Conservation (phyloP, 306 rosid species). For the Parietaria judaica region DNA sequence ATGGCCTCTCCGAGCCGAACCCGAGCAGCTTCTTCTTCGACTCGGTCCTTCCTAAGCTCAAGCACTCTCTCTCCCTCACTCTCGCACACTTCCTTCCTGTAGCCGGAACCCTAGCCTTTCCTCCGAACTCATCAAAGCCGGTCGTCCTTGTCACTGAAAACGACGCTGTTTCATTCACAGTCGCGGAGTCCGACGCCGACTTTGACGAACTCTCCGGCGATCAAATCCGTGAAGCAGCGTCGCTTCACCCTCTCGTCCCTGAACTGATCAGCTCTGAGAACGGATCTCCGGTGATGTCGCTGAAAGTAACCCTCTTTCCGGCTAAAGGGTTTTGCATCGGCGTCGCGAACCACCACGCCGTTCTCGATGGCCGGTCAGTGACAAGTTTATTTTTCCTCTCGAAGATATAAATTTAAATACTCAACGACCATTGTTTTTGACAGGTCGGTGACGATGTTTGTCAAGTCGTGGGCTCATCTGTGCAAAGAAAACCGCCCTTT, state of each 20-base stretch:
- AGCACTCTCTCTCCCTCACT: slow-evolving; percentile 43
- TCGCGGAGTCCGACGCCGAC: slow-evolving; percentile 30
- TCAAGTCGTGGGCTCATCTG: slow-evolving; percentile 44
- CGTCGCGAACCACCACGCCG: slow-evolving; percentile 34
- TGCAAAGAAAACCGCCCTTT: slow-evolving; percentile 12
- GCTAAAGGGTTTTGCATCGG: slow-evolving; percentile 39
- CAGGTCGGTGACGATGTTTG: slow-evolving; percentile 28
- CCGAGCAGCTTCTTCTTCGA: slow-evolving; percentile 8
- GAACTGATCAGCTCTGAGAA: slow-evolving; percentile 19
- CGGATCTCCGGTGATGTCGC: slow-evolving; percentile 25
- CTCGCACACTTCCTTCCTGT: slow-evolving; percentile 46
- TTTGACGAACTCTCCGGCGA: slow-evolving; percentile 22
- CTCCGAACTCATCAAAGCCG: slow-evolving; percentile 25
- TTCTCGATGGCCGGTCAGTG: slow-evolving; percentile 42
- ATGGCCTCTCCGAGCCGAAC: slow-evolving; percentile 15
- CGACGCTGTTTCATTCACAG: slow-evolving; percentile 30
- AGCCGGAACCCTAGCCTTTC: slow-evolving; percentile 43
- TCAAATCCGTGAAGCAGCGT: slow-evolving; percentile 12
- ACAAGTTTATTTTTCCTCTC: too few relatives aligned
- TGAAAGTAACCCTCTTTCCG: slow-evolving; percentile 46
- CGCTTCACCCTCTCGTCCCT: slow-evolving; percentile 34
- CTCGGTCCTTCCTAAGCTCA: slow-evolving; percentile 35
- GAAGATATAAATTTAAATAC: too few relatives aligned
- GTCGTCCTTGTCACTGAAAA: slow-evolving; percentile 16
- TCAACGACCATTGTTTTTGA: slow-evolving; percentile 22